Base-by-base conservation (phyloP, 768 basidiomycete species). In the Antrodiella citrinella region DNA sequence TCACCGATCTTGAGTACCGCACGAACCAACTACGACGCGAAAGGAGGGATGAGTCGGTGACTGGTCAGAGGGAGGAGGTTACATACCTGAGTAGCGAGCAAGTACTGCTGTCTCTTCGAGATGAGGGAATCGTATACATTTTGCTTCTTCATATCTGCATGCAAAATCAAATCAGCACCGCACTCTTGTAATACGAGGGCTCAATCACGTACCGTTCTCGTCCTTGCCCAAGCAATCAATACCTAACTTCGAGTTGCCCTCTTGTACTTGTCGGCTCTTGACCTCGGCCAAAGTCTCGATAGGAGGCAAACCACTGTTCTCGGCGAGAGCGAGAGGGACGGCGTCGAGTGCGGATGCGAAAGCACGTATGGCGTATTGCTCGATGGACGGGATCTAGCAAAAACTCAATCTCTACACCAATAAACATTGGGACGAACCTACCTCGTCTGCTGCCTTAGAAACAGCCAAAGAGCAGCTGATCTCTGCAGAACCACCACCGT, bases 281-380 rank as follows among this genome's bases (percentile, higher is more conserved):
- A 99, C 87, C 51, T 93, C 86, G 2, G 96, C 84, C n/a, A 99
- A 77, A 4, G 93, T 96, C 69, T 95, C 93, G 53, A 99, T 99
- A 10, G 96, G 96, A 12, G 89, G 84, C 41, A 98, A 68, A 48
- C 96, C 96, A 53, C 91, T 95, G 75, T 99, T 99, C 69, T 99
- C 96, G 12, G 96, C 96, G 10, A 99, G 76, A 3, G 96, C 96
- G 11, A 99, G 79, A 2, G 96, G 96, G 45, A 98, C 72, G n/a
- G 92, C 79, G 60, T 99, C 96, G 5, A 99, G 73, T 12, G 96
- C 95, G 26, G 90, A 88, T 3, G 96, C 79, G 65, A 98, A 99
- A n/a, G 96, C 94, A 45, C 95, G 86, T 94, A 99, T 97, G 2
- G 96, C 96, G 62, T 99, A 99, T 73, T 99, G 96, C 69, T 99